phyloP scores from a whole-genome alignment of 768 basidiomycete genomes.

The Sistotremastrum niveocremeum region DNA sequence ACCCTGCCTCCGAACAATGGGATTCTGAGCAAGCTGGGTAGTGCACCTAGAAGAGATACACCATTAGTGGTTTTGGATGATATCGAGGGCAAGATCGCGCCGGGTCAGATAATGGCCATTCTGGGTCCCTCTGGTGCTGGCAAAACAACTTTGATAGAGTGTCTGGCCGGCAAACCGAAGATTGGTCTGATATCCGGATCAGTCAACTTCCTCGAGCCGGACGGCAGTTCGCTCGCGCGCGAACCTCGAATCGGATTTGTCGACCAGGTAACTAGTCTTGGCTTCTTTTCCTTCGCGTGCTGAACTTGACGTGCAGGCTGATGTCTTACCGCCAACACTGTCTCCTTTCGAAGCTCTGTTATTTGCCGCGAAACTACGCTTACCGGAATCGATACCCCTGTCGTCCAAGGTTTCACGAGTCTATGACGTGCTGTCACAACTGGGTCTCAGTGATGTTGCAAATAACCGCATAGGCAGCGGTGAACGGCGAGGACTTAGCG shows the following conservation, averaged over 20 bases:
- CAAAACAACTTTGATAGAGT: conserved; percentile 84
- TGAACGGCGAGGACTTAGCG: conserved; percentile 72
- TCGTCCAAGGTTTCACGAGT: conserved; percentile 56
- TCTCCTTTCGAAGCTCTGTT: conserved; percentile 72
- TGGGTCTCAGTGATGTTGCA: conserved; percentile 60
- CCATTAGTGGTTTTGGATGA: conserved; percentile 48
- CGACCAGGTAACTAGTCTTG: conserved; percentile 19
- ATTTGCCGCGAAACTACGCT: conserved; percentile 74
- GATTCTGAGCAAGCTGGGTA: background rate
- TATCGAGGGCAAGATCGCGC: conserved; percentile 53
- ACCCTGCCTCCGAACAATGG: conserved; percentile 26
- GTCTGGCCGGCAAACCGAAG: conserved; percentile 77
- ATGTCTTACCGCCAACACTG: conserved; percentile 65
- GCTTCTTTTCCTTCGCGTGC: conserved; percentile 6
- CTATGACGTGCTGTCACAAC: conserved; percentile 54
- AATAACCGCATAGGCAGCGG: conserved; percentile 64
- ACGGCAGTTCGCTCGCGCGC: conserved; percentile 1
- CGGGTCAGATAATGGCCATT: conserved; percentile 84
- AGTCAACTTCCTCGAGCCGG: conserved; percentile 35
- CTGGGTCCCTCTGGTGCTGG: conserved; percentile 90
- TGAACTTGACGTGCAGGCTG: conserved; percentile 34
- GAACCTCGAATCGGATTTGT: conserved; percentile 25
- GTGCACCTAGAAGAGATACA: background rate
- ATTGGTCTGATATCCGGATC: conserved; percentile 51
- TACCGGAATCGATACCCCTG: conserved; percentile 58